A percentile compares a stretch with the other conserved stretches of the same genome.
These are phyloP conservation scores for Lasiosphaeria hispida DNA, from an alignment of 495 filamentous ascomycete genomes.

Conservation along the genomic window DNA sequence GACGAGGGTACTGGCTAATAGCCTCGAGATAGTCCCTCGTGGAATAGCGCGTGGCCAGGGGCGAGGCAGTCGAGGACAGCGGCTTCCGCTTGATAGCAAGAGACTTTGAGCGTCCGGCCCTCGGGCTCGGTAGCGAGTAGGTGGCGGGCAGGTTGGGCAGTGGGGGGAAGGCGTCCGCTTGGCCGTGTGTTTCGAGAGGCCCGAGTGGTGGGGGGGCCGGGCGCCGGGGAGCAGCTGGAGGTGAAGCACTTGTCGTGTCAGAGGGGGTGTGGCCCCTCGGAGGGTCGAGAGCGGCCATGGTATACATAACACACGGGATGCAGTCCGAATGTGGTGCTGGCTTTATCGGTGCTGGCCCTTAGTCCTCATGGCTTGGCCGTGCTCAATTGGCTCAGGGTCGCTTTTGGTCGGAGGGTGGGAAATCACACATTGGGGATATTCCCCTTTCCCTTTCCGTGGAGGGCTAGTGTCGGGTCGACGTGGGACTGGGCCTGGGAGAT, in stretches of 20 bases:
- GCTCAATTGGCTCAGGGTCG: constrained; percentile 9
- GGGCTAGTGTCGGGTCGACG: too few relatives aligned
- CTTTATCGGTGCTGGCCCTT: constrained; percentile 6
- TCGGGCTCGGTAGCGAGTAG: constrained; percentile 28
- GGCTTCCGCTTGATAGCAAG: constrained; percentile 53
- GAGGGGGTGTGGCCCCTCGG: constrained; percentile 12
- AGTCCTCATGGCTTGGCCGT: constrained; percentile 2
- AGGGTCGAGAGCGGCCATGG: constrained; percentile 25
- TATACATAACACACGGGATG: constrained; percentile 16
- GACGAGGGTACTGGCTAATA: constrained; percentile 35
- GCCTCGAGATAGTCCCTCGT: constrained; percentile 41
- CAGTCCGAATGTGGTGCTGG: constrained; percentile 7
- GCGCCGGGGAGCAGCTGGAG: constrained; percentile 23
- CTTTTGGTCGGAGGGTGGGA: constrained; percentile 7
- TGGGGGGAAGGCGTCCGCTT: constrained; percentile 28
- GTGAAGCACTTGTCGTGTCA: constrained; percentile 34
- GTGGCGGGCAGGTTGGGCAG: constrained; percentile 16
- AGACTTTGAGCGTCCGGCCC: constrained; percentile 30
- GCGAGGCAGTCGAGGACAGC: constrained; percentile 51
- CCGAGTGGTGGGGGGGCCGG: constrained; percentile 17
- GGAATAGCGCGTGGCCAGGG: constrained; percentile 50
- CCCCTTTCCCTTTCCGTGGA: too few relatives aligned
- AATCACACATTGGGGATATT: not conserved
- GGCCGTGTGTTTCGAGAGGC: constrained; percentile 26
- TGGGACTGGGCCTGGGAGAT: not conserved